phyloP scores from a whole-genome alignment of 352 stramenopile genomes.

The Thraustochytrium sp. region DNA sequence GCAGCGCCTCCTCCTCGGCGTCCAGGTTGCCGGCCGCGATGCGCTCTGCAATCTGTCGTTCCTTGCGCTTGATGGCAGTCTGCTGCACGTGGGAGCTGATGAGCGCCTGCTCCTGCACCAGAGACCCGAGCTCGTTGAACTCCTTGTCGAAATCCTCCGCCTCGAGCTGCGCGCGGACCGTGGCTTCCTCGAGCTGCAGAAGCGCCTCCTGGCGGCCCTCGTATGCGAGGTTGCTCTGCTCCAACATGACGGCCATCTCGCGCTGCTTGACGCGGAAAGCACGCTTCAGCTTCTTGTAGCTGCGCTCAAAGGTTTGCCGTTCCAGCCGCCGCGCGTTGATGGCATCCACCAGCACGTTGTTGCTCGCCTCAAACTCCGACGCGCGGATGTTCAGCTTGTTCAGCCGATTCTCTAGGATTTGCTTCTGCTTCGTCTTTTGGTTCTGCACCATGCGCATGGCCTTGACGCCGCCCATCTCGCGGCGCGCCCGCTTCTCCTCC shows the following conservation, averaged over 20 bases:
- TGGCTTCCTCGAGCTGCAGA: conserved; percentile 78
- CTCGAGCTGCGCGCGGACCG: conserved; percentile 77
- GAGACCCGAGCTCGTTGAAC: conserved; percentile 55
- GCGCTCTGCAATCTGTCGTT: neutral
- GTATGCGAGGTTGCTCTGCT: conserved; percentile 86
- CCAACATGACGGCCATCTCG: conserved; percentile 88
- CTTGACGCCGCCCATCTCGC: conserved; percentile 83
- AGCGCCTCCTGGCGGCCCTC: conserved; percentile 85
- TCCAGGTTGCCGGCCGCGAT: conserved; percentile 30
- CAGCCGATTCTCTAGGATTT: conserved; percentile 88
- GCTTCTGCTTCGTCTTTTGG: conserved; percentile 89
- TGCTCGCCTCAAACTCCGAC: conserved; percentile 84
- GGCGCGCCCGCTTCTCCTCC: conserved; percentile 76
- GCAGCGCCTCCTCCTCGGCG: conserved; percentile 37
- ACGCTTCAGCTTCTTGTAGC: conserved; percentile 77
- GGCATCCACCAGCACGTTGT: conserved; percentile 77
- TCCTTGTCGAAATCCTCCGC: conserved; percentile 63
- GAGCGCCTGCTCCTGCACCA: conserved; percentile 34
- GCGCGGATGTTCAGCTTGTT: conserved; percentile 93
- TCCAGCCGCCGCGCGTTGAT: conserved; percentile 87
- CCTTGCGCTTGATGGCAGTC: neutral
- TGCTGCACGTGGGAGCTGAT: conserved; percentile 52
- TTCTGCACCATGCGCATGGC: conserved; percentile 85
- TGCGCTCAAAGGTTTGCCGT: conserved; percentile 86
- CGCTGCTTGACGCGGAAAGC: conserved; percentile 88